Percentiles rank a stretch among this genome's conserved stretches.
Conservation (phyloP, 306 rosid species). For the Ceratonia siliqua region DNA sequence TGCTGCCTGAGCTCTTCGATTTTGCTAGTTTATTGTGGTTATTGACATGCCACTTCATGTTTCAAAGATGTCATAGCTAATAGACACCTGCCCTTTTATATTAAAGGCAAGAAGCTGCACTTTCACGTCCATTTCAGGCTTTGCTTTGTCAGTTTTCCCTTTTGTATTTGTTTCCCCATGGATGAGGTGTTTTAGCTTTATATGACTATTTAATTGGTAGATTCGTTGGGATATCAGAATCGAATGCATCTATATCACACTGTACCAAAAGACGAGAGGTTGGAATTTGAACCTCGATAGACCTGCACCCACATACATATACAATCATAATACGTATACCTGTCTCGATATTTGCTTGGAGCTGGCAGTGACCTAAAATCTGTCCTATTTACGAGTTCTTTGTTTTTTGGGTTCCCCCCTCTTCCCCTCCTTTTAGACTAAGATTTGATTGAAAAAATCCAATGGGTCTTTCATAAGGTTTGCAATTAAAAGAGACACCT, state of each 20-base stretch:
- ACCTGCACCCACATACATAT: background rate
- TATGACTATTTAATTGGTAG: background rate
- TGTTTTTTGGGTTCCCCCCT: too few species aligned
- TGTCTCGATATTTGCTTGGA: background rate
- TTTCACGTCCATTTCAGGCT: background rate
- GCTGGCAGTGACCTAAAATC: background rate
- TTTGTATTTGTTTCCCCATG: background rate
- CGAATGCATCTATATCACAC: background rate
- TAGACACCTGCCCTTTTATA: slow-evolving; percentile 5
- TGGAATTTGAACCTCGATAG: background rate
- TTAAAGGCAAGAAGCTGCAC: too few species aligned
- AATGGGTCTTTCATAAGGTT: too few species aligned
- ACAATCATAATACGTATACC: background rate
- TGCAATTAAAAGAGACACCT: too few species aligned
- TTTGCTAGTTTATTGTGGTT: background rate
- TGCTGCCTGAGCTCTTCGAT: background rate
- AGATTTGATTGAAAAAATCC: too few species aligned
- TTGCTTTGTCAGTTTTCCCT: background rate
- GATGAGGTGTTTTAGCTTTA: background rate
- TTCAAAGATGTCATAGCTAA: background rate
- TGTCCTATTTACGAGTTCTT: too few species aligned
- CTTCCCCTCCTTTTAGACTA: too few species aligned
- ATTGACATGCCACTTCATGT: background rate
- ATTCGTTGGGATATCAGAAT: too few species aligned
- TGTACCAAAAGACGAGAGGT: background rate